A percentile compares a stretch with the other conserved stretches of the same genome.
phyloP scores from a whole-genome alignment of 2,329 filamentous ascomycete genomes.

The Penicillium palitans region DNA sequence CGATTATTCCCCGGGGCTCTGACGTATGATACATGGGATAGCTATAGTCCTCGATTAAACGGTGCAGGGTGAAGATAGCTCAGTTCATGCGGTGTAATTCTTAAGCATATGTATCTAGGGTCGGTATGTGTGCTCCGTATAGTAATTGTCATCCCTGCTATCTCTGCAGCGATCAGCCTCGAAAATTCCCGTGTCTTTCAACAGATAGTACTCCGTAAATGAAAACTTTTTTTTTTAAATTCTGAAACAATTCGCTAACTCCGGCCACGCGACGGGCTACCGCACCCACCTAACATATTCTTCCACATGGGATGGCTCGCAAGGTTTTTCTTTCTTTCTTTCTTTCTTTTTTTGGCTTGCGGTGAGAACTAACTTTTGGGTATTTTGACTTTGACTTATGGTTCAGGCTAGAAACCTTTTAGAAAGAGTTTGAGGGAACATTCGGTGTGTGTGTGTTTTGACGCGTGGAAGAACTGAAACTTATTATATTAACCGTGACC shows the following conservation, averaged over 20 bases:
- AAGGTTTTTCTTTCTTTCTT: constrained; percentile 8
- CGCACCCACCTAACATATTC: constrained; percentile 9
- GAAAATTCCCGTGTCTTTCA: not conserved
- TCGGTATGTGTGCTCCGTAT: not conserved
- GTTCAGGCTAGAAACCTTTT: constrained; percentile 2
- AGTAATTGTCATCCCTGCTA: not conserved
- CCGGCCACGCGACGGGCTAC: constrained; percentile 26
- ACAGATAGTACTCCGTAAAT: not conserved
- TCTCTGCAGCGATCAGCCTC: constrained; percentile 18
- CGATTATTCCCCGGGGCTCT: not conserved
- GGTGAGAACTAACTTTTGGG: constrained; percentile 5
- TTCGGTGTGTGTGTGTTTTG: not conserved
- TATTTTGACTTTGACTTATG: constrained; percentile 3
- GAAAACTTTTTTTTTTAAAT: not conserved
- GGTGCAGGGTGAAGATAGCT: not conserved
- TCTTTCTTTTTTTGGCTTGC: not conserved
- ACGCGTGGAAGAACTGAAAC: not conserved
- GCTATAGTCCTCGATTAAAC: not conserved
- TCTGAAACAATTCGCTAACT: constrained; percentile 23
- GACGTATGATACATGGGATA: not conserved
- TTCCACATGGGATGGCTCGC: constrained; percentile 22
- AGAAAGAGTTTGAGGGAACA: not conserved
- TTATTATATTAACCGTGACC: not conserved
- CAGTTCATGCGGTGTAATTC: not conserved
- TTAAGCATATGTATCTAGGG: not conserved